Base-by-base conservation (phyloP, 164 flowering plant genomes). In the Vitis cinerea region DNA sequence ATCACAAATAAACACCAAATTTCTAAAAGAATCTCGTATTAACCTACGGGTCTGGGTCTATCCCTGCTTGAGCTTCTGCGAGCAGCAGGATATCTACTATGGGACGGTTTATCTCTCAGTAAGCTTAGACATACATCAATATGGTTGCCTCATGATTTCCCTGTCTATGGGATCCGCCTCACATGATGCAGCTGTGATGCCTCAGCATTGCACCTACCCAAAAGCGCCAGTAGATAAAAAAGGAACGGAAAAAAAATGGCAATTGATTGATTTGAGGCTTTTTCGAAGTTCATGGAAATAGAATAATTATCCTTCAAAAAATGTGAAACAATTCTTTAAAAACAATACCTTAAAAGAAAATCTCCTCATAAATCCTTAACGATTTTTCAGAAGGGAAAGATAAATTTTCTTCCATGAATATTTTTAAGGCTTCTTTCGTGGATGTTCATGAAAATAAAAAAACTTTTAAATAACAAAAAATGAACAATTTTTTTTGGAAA, bases 121-220 rank as follows among this genome's bases (percentile, higher is more conserved):
- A 58, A 64, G 47, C 47, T 64, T 44, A 58, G 1, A 61, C 66
- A 52, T 16, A 29, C 9, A 47, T 11, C 31, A 23, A 47, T 17
- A 8, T 23, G 63, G 49, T 15, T 49, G 63, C 69, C 64, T 64
- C 62, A 62, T 5, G 68, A 58, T 29, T 55, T 56, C 69, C 48
- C 23, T 64, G 56, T 2, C 30, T 44, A 56, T 64, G 68, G 58
- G 11, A 58, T 12, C 68, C 68, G 64, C 29, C 49, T 48, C 31
- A 47, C 29, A 14, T n/a, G 23, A 48, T 56, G 58, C 8, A 48
- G 56, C 8, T 44, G 49, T 63, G 68, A 10, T 49, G 69, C 57
- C 67, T 71, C n/a, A 64, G 16, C 74, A 64, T 52, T n/a, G 61
- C 27, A 59, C 37, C 27, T 1, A 23, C 37, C 61, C 23, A 27